Percentiles rank a stretch among this genome's conserved stretches.
Evolutionary conservation across 2,329 filamentous ascomycete species (phyloP).

Genomic region (Bipolaris bicolor): DNA sequence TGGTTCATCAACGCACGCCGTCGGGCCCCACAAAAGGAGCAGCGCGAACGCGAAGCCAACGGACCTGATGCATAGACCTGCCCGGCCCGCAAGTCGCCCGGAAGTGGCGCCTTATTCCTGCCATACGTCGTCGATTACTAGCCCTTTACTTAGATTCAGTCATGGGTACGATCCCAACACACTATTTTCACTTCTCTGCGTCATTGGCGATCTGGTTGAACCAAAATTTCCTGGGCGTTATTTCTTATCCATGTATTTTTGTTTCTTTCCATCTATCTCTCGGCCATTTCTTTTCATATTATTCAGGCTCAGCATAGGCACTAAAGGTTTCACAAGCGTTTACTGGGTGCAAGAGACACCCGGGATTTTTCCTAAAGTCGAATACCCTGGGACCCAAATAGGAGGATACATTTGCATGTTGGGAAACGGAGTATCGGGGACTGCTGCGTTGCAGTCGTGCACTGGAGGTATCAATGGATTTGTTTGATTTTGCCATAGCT

Average conservation of each 20-base stretch:
- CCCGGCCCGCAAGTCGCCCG: not conserved
- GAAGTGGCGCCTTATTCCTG: not conserved
- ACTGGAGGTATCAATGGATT: not conserved
- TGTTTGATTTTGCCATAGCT: constrained; percentile 4
- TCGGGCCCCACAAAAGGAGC: constrained; percentile 51
- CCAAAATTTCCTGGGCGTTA: not conserved
- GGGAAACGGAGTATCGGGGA: constrained; percentile 10
- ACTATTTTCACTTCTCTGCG: not conserved
- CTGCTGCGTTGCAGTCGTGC: constrained; percentile 2
- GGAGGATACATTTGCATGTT: constrained; percentile 22
- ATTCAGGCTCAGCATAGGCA: not conserved
- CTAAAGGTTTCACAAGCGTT: not conserved
- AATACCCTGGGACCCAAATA: constrained; percentile 27
- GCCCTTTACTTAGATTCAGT: not conserved
- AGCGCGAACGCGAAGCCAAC: constrained; percentile 35
- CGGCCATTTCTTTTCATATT: not conserved
- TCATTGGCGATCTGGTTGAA: not conserved
- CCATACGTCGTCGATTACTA: not conserved
- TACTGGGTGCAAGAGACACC: constrained; percentile 4
- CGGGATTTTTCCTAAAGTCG: constrained; percentile 11
- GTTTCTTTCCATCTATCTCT: not conserved
- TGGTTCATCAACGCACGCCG: constrained; percentile 82
- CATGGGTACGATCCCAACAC: not conserved
- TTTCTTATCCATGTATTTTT: not conserved
- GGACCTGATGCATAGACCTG: constrained; percentile 15